Evolutionary conservation across 257 asterid genomes (phyloP).

Genomic region (Schizonepeta tenuifolia): DNA sequence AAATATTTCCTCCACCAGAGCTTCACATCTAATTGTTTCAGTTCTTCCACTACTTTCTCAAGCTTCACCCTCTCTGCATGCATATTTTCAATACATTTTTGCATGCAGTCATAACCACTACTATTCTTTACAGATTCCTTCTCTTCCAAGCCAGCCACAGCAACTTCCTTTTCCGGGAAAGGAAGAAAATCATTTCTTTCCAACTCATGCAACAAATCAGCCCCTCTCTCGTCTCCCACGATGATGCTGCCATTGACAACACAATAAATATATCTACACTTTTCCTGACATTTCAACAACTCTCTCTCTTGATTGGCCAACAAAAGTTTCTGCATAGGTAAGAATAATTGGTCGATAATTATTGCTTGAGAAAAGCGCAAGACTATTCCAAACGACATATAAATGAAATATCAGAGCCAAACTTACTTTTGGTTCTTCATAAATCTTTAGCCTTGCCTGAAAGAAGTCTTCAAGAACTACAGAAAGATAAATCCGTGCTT

Average conservation of each 20-base stretch:
- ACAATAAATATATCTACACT: conserved; percentile 71
- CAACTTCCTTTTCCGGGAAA: conserved; percentile 71
- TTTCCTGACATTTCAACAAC: conserved; percentile 74
- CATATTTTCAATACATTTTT: no score
- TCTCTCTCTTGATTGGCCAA: conserved; percentile 74
- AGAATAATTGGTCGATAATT: conserved; percentile 2
- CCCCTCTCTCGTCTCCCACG: conserved; percentile 81
- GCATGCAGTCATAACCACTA: no score
- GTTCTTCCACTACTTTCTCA: no score
- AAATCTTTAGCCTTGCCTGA: conserved; percentile 69
- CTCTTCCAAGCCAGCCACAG: no score
- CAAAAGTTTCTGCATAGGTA: conserved; percentile 61
- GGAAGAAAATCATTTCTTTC: conserved; percentile 87
- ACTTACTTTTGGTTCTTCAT: conserved; percentile 83
- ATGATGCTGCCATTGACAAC: conserved; percentile 82
- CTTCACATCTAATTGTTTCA: no score
- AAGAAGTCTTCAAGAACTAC: conserved; percentile 96
- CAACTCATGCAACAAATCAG: conserved; percentile 76
- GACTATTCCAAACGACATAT: no score
- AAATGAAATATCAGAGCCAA: not conserved
- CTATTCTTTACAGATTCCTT: conserved; percentile 32
- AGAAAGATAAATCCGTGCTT: conserved; percentile 29
- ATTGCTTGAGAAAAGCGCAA: not conserved
- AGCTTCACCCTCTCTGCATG: no score
- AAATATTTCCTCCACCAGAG: no score